Conservation (phyloP, 129 eudicot species). For the Oenanthe sinensis region DNA sequence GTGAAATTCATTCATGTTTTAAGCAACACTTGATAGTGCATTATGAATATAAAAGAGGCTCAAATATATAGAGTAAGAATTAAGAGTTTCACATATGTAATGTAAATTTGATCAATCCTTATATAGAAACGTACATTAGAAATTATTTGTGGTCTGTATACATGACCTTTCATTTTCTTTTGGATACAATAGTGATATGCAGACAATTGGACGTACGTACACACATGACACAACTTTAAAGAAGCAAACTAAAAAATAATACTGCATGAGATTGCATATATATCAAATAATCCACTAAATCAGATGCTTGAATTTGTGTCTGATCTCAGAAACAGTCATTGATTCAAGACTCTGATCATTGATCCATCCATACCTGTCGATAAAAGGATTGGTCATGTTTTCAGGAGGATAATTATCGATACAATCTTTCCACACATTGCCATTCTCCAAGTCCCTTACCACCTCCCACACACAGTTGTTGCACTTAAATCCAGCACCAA, state of each 20-base stretch:
- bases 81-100: background rate
- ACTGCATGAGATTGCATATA: background rate
- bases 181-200: background rate
- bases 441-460: slow-evolving; percentile 37
- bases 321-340: background rate
- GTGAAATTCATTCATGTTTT: no score
- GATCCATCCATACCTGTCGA: slow-evolving; percentile 60
- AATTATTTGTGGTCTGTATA: background rate
- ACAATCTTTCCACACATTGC: slow-evolving; percentile 58
- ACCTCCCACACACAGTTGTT: slow-evolving; percentile 89
- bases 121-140: background rate
- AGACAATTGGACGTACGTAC: background rate
- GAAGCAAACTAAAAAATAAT: background rate
- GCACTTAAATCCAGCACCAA: slow-evolving; percentile 88
- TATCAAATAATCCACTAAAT: background rate
- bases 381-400: slow-evolving; percentile 27
- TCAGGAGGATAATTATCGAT: slow-evolving; percentile 45
- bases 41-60: no score
- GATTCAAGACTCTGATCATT: slow-evolving; percentile 2
- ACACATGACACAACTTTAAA: background rate
- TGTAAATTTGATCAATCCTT: background rate
- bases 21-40: no score
- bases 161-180: background rate
- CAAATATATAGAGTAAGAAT: background rate
- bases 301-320: background rate